Evolutionary conservation across 2,329 filamentous ascomycete species (phyloP).

Genomic region (Albophoma yamanashiensis): DNA sequence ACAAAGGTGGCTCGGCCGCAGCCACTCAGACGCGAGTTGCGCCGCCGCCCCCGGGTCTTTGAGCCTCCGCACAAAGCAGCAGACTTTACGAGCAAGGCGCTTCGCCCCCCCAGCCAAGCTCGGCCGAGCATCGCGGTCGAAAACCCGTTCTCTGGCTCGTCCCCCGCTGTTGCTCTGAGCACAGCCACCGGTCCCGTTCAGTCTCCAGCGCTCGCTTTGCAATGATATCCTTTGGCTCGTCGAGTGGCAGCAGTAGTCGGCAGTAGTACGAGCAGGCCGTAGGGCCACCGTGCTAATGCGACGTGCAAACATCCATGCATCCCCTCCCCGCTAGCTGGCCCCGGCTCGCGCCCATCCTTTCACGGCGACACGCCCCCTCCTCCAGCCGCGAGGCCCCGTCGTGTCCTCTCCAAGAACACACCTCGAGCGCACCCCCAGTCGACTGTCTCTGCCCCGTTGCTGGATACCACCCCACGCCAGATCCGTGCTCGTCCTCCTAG

Average conservation of each 20-base stretch:
- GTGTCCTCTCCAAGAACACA: not conserved
- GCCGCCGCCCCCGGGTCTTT: not conserved
- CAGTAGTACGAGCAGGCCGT: not conserved
- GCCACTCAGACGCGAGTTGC: not conserved
- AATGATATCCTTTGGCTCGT: not conserved
- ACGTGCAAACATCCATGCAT: not conserved
- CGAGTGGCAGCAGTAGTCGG: not conserved
- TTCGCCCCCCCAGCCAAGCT: no score
- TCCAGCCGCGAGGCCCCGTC: not conserved
- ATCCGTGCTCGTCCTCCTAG: not conserved
- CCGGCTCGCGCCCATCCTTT: not conserved
- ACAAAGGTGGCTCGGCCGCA: not conserved
- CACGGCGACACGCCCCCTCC: constrained; percentile 1
- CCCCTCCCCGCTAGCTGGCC: not conserved
- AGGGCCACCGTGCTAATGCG: not conserved
- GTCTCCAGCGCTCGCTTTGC: not conserved
- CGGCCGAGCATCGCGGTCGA: not conserved
- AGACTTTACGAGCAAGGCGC: no score
- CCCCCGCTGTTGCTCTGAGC: not conserved
- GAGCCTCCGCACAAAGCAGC: not conserved
- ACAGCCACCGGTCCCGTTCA: not conserved
- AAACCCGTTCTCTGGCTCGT: not conserved
- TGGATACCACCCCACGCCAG: constrained; percentile 1
- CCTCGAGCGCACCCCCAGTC: not conserved
- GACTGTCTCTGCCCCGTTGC: constrained; percentile 1